Base-by-base conservation (phyloP, 1,139 yeast genomes). In the Yamadazyma blattariae region DNA sequence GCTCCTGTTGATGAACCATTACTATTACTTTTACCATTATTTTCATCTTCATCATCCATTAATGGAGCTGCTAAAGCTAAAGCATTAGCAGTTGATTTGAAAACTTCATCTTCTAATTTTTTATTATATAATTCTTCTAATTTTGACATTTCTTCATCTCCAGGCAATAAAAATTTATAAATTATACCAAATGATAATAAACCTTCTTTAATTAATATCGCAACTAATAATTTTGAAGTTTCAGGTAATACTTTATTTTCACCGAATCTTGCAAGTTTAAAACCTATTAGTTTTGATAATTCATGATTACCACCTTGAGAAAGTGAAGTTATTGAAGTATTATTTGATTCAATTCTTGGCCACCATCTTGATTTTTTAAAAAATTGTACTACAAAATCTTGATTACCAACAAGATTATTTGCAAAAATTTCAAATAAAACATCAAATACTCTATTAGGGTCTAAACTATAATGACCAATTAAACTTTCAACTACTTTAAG, bases 51-150 rank as follows among this genome's bases (percentile, higher is more conserved):
- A 16, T 82, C 95, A 33, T 80, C 82, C 5, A 73, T 69, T 32
- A 90, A 64, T 1, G 96, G 95, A 6, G 95, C 94, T 3, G 97
- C 96, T 47, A 88, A 57, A 0, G 97, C 94, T 35, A 90, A 62
- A 0, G 96, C 95, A 42, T 84, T 85, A 0, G 88, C 84, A 18
- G 78, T 75, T 0, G 94, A 84, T 42, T 71, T 67, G 47, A 72
- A 68, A 0, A 84, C 80, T 38, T 79, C 74, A 12, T 77, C 77
- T n/a, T 81, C 80, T 46, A 84, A 54, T 16, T 72, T 67, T 19
- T 66, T 65, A 25, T 75, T 69, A 55, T 77, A 75, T 5, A 59
- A 57, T 2, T 57, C 59, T 33, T 78, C 74, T 27, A 79, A 60
- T 9, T 50, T 47, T 0, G 49, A 51, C 61, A 79, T 60, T 13